Evolutionary conservation across 163 green algal genomes (phyloP).

Genomic region (Scenedesmus sp.): DNA sequence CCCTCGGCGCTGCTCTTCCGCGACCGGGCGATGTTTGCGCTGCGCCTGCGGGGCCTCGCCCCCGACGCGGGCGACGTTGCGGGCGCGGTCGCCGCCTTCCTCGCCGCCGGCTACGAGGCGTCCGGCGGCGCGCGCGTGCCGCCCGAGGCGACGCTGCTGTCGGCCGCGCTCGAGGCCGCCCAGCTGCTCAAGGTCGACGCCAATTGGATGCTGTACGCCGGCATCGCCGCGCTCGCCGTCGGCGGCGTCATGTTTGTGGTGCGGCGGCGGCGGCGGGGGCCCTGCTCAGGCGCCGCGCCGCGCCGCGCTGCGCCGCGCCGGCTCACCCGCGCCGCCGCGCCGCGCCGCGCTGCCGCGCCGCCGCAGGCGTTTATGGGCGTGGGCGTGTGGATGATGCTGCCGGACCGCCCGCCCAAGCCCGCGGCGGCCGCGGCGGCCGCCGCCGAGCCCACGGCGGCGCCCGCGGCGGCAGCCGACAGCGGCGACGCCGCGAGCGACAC

Average conservation of each 20-base stretch:
- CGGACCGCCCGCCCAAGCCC: too few species aligned
- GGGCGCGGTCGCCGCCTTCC: constrained; percentile 7
- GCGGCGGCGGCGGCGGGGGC: neutral
- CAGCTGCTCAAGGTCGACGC: neutral
- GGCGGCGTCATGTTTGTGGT: constrained; percentile 23
- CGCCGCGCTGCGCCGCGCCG: too few species aligned
- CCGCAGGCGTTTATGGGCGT: too few species aligned
- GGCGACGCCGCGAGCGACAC: too few species aligned
- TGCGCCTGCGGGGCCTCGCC: neutral
- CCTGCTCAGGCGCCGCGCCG: too few species aligned
- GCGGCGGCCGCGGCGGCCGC: too few species aligned
- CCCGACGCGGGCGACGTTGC: constrained; percentile 21
- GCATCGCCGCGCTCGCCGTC: neutral
- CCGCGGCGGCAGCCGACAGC: too few species aligned
- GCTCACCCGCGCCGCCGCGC: too few species aligned
- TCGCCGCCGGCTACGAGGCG: constrained; percentile 25
- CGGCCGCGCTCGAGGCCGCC: neutral
- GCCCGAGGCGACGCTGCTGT: constrained; percentile 1
- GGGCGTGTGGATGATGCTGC: too few species aligned
- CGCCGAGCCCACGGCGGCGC: too few species aligned
- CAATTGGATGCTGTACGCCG: constrained; percentile 1
- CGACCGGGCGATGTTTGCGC: constrained; percentile 24
- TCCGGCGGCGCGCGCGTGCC: too few species aligned
- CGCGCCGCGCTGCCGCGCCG: too few species aligned
- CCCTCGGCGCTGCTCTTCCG: constrained; percentile 27